Evolutionary conservation across 2,329 filamentous ascomycete species (phyloP), one percentile per base, ranked within the genome.

Genomic region (Exophiala calicioides): DNA sequence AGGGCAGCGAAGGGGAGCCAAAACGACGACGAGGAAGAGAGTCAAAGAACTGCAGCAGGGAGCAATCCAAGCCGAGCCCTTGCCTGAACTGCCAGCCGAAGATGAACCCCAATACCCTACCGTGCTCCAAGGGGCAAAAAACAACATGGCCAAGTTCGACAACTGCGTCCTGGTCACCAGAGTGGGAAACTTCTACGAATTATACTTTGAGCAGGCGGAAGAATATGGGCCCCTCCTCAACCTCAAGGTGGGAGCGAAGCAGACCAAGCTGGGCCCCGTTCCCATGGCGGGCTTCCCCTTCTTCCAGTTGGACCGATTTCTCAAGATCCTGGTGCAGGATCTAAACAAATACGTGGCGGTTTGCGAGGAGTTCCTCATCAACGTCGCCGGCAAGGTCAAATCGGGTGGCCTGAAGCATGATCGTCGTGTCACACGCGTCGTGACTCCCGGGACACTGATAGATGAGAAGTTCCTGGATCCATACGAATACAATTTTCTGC

Each of bases 401-500:
- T 78, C 82, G 15, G 88, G 88, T 10, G 89, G 88, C 3, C 71
- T 91, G 54, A 76, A 91, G 73, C 94, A 93, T 65, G 86, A 94
- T 64, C 85, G 93, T 19, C 83, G 77, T 58, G 89, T 98, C 10
- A 81, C 88, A 13, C 84, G 93, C 47, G 85, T 98, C 58, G 82
- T 98, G 62, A 97, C 93, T 1, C 90, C 93, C 1, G 93, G 93
- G 15, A 98, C 93, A 1, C 74, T 98, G 43, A 95, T 98, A 57
- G 93, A 98, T 67, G 93, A 98, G 69, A 90, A 90, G 60, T 98
- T 97, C 66, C 90, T 98, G 75, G 88, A 97, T 64, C 88, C 90
- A 1, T 91, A 87, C 63, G 83, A 88, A 60, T 96, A 93, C 68
- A 97, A 96, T 65, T 98, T 91, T 65, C 77, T 97, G 24, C 79